A percentile compares a stretch with the other conserved stretches of the same genome.
Conservation (phyloP, 2,329 filamentous ascomycete genomes). For the Cercospora citrullina region DNA sequence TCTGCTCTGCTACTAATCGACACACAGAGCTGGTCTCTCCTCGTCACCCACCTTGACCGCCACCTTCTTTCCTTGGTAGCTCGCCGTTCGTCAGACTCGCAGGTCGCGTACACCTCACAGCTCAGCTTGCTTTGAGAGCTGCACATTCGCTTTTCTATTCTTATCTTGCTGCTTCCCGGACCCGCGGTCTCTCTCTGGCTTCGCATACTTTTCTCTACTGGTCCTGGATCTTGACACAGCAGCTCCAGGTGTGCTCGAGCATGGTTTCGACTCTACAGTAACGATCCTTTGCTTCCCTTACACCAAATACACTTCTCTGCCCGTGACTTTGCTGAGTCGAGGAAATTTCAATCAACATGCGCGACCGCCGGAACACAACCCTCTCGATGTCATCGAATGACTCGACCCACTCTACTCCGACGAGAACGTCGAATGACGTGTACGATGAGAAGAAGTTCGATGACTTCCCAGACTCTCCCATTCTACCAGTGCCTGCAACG, state of each 20-base stretch:
- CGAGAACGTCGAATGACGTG: conserved; percentile 66
- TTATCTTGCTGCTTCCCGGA: neutral
- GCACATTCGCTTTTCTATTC: conserved; percentile 18
- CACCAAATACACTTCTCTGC: neutral
- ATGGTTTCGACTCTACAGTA: neutral
- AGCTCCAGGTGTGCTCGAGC: conserved; percentile 1
- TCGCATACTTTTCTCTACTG: neutral
- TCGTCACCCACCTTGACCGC: neutral
- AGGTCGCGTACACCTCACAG: conserved; percentile 9
- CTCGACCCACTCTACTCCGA: conserved; percentile 68
- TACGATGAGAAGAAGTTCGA: conserved; percentile 60
- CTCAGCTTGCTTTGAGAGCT: conserved; percentile 11
- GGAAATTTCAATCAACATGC: conserved; percentile 38
- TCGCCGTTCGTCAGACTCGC: neutral
- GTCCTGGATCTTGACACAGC: neutral
- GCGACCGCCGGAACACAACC: conserved; percentile 50
- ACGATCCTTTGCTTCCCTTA: neutral
- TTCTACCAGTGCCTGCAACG: conserved; percentile 28
- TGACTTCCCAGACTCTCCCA: conserved; percentile 27
- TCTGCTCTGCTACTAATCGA: neutral
- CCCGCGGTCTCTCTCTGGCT: neutral
- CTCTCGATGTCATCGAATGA: conserved; percentile 55
- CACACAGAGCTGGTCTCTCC: conserved; percentile 11
- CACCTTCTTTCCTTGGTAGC: neutral
- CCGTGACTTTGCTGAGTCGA: neutral